Evolutionary conservation across 306 rosid species (phyloP), one percentile per base, ranked within the genome.

Genomic region (Urtica urens): DNA sequence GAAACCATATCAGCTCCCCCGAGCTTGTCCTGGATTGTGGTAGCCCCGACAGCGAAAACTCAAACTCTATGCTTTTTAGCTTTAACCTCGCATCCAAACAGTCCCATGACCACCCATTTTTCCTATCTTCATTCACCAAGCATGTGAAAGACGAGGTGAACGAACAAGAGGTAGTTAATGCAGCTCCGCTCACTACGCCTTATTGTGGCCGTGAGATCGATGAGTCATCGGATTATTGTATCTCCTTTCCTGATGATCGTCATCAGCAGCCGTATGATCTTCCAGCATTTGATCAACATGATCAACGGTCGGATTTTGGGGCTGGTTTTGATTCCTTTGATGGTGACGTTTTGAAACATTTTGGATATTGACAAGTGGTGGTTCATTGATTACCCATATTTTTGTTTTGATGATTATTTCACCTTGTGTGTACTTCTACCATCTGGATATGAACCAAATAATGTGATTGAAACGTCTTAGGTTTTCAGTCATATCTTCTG

Each of bases 11-110:
- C 3, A 66, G 29, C 14, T 18, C 72, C 52, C 74, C 92, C 20
- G 65, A 77, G 6, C 45, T 80, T 10, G 55, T 78, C 22, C 19
- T 79, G 34, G 84, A 75, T 43, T 55, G 26, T 14, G 6, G 69
- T 10, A 37, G 15, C 2, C 51, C 51, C 48, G 51, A 48, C 24
- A 24, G 20, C 21, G 17, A 54, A 11, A 57, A 48, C 5, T 57
- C 86, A 6, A 48, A 80, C 24, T 4, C 40, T 14, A 3, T 18
- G 0, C 27, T 68, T 6, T 57, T 79, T 39, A 61, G 80, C 53
- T 79, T 87, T 45, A 63, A 73, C 53, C 3, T 11, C 24, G 4
- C 38, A 35, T 35, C 40, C 1, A 1, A 52, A 21, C 12, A 31
- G 15, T 11, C 10, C 11, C 38, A n/a, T 44, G 11, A 27, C 14